Conservation (phyloP, 2,329 filamentous ascomycete species). For the Rhexocercosporidium sp. region DNA sequence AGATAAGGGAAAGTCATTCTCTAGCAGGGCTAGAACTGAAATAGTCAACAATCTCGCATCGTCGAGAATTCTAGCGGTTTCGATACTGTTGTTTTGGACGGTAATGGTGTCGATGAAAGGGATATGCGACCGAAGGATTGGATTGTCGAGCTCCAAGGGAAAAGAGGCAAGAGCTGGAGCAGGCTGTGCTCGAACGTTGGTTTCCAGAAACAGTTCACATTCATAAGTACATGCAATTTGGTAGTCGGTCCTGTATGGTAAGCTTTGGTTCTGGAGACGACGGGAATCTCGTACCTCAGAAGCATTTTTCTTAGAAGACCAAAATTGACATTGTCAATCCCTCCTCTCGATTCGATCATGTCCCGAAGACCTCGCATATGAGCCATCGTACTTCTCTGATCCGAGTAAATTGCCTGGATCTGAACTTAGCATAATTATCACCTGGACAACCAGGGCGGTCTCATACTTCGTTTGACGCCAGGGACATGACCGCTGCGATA, state of each 20-base stretch:
- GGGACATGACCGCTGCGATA: conserved; percentile 39
- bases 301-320: conserved; percentile 32
- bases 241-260: conserved; percentile 39
- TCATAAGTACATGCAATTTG: conserved; percentile 42
- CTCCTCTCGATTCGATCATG: conserved; percentile 39
- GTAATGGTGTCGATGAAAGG: conserved; percentile 28
- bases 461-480: conserved; percentile 42
- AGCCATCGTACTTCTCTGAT: conserved; percentile 39
- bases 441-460: conserved; percentile 24
- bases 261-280: conserved; percentile 1
- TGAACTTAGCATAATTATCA: not conserved
- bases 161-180: conserved; percentile 24
- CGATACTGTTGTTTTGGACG: conserved; percentile 24
- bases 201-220: conserved; percentile 38
- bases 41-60: conserved; percentile 40
- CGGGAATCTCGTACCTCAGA: conserved; percentile 33
- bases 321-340: conserved; percentile 33
- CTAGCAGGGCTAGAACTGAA: conserved; percentile 27
- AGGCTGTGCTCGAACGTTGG: conserved; percentile 21
- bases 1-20: no score
- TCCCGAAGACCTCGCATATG: conserved; percentile 42
- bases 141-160: conserved; percentile 35
- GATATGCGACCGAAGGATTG: conserved; percentile 33
- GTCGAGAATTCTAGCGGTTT: conserved; percentile 38
- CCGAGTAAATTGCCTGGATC: conserved; percentile 33